phyloP scores from a whole-genome alignment of 2,329 filamentous ascomycete genomes.

The Xylariaceae sp. region DNA sequence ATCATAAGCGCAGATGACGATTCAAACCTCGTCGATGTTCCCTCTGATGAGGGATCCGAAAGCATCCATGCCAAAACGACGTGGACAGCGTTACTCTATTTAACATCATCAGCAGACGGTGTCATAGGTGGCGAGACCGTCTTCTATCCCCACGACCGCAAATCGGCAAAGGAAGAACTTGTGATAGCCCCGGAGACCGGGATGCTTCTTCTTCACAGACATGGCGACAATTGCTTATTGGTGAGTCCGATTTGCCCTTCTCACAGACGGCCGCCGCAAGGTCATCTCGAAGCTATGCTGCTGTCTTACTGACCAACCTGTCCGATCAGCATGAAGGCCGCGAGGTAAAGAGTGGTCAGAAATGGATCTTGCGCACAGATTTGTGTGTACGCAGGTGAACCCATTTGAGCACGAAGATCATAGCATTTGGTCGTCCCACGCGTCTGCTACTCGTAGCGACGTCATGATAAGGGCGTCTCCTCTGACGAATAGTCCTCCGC shows the following conservation, averaged over 20 bases:
- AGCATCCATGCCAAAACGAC: slow-evolving; percentile 65
- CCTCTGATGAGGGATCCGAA: slow-evolving; percentile 34
- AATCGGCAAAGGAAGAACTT: slow-evolving; percentile 58
- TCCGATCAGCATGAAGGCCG: slow-evolving; percentile 69
- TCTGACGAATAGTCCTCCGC: too few relatives aligned
- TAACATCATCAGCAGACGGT: slow-evolving; percentile 69
- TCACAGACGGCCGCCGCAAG: neutral
- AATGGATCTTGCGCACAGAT: slow-evolving; percentile 87
- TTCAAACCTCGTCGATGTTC: slow-evolving; percentile 66
- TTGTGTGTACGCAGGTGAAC: slow-evolving; percentile 54
- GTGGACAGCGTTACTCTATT: slow-evolving; percentile 86
- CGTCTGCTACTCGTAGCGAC: neutral
- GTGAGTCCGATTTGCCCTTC: slow-evolving; percentile 39
- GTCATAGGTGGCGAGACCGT: slow-evolving; percentile 86
- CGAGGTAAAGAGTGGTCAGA: slow-evolving; percentile 75
- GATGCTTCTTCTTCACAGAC: slow-evolving; percentile 79
- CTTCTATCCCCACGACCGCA: slow-evolving; percentile 72
- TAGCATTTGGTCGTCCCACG: neutral
- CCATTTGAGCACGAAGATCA: neutral
- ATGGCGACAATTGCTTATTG: slow-evolving; percentile 83
- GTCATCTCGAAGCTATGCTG: neutral
- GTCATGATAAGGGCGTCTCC: neutral
- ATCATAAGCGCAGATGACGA: slow-evolving; percentile 66
- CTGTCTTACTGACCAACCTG: neutral
- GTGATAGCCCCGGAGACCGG: slow-evolving; percentile 75